Base-by-base conservation (phyloP, 2,329 filamentous ascomycete species). In the Alternaria rosae region DNA sequence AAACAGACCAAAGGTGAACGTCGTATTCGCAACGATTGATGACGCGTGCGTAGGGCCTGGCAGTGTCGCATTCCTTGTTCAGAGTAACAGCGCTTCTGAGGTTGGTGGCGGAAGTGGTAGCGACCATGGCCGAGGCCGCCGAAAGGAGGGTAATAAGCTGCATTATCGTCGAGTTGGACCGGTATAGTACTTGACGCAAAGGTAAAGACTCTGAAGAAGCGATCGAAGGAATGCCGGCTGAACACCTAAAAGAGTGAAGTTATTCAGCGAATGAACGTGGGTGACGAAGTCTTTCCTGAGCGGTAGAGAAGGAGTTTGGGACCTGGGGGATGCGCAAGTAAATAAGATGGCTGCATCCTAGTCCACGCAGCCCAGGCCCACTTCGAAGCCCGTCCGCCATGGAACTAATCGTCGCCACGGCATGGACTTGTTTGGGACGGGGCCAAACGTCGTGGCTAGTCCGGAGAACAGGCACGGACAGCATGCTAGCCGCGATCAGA, bases 211-310 rank as follows among this genome's bases (percentile, higher is more conserved):
- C 64, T 67, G 64, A 58, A 53, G 65, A 59, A 61, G 54, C 58
- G 69, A 57, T 59, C 38, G 62, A 80, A 77, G 28, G 78, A 79
- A 64, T 69, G 78, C 73, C 62, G 73, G 75, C 76, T 69, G 76
- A 76, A 72, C 65, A 77, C 74, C 76, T 79, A 64, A 78, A 78
- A 48, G 78, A 79, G 76, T 79, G 77, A 77, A 80, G 77, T 70
- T 77, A 72, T 75, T 73, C 76, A 78, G 76, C 76, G 69, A 76
- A 77, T 73, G 59, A 77, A 76, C 71, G 65, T 72, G 71, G 66
- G 69, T 72, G 68, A 74, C 72, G 64, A 77, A 73, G 71, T 77
- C 77, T 76, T 76, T 75, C 74, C 78, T 76, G 74, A 73, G 73
- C 70, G 73, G 71, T 74, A 62, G 62, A 61, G 63, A 62, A 66